Conservation (phyloP, 148 eudicot genomes). For the Camellia granthamiana region DNA sequence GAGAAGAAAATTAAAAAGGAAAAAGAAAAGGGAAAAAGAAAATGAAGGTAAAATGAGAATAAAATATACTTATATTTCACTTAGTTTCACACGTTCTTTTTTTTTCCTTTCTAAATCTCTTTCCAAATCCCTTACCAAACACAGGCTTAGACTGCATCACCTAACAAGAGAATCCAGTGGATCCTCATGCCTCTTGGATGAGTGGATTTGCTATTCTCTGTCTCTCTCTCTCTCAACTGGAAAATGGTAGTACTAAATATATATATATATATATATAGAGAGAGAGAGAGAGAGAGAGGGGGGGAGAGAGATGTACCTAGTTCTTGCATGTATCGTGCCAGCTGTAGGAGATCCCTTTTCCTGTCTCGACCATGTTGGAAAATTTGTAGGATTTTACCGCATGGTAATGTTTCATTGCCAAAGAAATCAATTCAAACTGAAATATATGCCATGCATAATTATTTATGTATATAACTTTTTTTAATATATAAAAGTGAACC, state of each 20-base stretch:
- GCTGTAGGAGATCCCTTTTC: background rate
- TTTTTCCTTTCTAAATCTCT: no score
- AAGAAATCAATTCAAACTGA: background rate
- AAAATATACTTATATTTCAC: no score
- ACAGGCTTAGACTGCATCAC: background rate
- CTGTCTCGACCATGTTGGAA: background rate
- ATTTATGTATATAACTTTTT: no score
- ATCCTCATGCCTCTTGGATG: background rate
- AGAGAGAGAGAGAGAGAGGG: no score
- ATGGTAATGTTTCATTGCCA: background rate
- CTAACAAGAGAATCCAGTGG: background rate
- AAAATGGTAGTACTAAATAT: background rate
- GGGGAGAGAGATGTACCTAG: background rate
- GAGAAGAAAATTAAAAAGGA: no score
- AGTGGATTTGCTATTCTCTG: background rate
- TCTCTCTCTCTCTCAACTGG: background rate
- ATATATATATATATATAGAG: background rate
- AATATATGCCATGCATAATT: no score
- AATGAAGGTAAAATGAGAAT: no score
- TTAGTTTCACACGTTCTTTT: no score
- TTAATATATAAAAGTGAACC: no score
- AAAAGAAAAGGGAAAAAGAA: no score
- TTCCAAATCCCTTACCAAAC: no score
- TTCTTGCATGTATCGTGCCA: background rate
- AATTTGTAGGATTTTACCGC: background rate